Evolutionary conservation across 768 basidiomycete genomes (phyloP).

Genomic region (Cytidiella melzeri): DNA sequence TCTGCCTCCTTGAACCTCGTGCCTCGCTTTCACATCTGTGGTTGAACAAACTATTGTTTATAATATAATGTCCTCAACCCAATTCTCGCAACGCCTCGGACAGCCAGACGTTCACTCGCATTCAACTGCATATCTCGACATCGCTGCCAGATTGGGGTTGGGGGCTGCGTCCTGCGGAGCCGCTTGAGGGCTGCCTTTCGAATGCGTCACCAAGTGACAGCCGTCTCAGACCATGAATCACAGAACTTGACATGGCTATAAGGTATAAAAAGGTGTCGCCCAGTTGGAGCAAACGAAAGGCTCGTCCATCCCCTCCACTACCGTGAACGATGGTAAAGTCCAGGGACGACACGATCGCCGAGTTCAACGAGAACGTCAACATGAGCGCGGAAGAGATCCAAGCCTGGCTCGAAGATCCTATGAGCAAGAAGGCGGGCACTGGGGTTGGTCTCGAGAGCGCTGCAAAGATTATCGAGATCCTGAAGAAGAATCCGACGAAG

Average conservation of each 20-base stretch:
- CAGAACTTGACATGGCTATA: too few relatives aligned
- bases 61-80: too few relatives aligned
- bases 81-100: too few relatives aligned
- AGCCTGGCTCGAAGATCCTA: slow-evolving; percentile 25
- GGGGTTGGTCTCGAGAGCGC: slow-evolving; percentile 29
- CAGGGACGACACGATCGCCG: slow-evolving; percentile 23
- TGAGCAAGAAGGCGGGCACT: slow-evolving; percentile 27
- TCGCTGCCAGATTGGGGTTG: too few relatives aligned
- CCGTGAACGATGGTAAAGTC: slow-evolving; percentile 20
- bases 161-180: too few relatives aligned
- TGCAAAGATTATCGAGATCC: slow-evolving; percentile 27
- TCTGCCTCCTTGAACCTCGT: background rate
- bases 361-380: slow-evolving; percentile 28
- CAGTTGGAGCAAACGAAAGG: too few relatives aligned
- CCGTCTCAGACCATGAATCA: too few relatives aligned
- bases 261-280: too few relatives aligned
- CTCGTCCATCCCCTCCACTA: background rate
- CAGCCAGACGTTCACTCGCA: too few relatives aligned
- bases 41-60: background rate
- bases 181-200: too few relatives aligned
- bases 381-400: slow-evolving; percentile 28
- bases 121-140: too few relatives aligned
- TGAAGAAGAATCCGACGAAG: slow-evolving; percentile 29
- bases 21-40: background rate
- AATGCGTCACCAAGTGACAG: too few relatives aligned